Percentiles rank a stretch among this genome's conserved stretches.
Evolutionary conservation across 257 asterid species (phyloP).

Genomic region (Solanum rostratum): DNA sequence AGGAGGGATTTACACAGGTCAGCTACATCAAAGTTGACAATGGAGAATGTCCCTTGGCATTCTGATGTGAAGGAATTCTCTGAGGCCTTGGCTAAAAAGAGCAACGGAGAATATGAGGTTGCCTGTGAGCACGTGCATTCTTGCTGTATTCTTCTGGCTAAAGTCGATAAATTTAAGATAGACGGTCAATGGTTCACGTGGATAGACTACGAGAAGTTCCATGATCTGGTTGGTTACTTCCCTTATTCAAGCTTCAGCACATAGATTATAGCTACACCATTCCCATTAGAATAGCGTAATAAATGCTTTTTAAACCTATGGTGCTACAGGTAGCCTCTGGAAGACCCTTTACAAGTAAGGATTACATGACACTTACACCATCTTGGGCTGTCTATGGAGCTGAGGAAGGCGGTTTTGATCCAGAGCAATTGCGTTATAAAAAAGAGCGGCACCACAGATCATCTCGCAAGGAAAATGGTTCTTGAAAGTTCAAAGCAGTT

Average conservation of each 20-base stretch:
- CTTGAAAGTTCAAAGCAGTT: background rate
- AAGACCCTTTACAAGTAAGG: slow-evolving; percentile 58
- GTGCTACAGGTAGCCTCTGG: slow-evolving; percentile 62
- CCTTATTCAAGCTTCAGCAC: background rate
- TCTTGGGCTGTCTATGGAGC: slow-evolving; percentile 98
- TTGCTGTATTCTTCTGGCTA: slow-evolving; percentile 90
- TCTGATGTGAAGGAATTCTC: slow-evolving; percentile 84
- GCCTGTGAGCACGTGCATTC: slow-evolving; percentile 97
- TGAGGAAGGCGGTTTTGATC: slow-evolving; percentile 95
- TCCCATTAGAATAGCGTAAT: background rate
- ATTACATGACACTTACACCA: slow-evolving; percentile 89
- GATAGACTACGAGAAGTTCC: slow-evolving; percentile 97
- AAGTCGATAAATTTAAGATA: slow-evolving; percentile 72
- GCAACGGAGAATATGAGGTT: slow-evolving; percentile 80
- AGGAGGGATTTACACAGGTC: slow-evolving; percentile 32
- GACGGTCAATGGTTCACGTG: slow-evolving; percentile 85
- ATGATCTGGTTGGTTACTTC: slow-evolving; percentile 55
- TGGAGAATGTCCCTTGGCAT: slow-evolving; percentile 99
- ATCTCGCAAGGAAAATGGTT: slow-evolving; percentile 17
- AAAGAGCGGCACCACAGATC: slow-evolving; percentile 76
- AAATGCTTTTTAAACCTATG: background rate
- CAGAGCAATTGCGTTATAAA: slow-evolving; percentile 62
- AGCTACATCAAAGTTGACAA: slow-evolving; percentile 91
- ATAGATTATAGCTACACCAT: background rate
- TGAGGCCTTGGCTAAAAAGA: slow-evolving; percentile 67